These are phyloP conservation scores for Claviceps monticola DNA, from an alignment of 2,329 filamentous ascomycete genomes.

Conservation along the genomic window DNA sequence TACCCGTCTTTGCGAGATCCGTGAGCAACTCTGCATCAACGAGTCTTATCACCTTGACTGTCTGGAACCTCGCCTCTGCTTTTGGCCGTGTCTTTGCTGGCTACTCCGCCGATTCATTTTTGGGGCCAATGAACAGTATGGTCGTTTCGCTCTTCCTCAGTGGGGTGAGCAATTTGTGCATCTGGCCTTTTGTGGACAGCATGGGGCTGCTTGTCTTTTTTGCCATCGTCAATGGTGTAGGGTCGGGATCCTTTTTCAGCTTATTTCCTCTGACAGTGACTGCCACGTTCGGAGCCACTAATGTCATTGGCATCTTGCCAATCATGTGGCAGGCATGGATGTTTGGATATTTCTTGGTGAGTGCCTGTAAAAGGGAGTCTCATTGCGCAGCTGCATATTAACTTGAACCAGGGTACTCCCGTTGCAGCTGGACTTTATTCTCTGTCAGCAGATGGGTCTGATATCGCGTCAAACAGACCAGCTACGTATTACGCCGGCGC, in stretches of 20 bases:
- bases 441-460: constrained; percentile 7
- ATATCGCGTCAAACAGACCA: constrained; percentile 11
- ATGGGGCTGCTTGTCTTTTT: constrained; percentile 12
- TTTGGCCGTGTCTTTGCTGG: constrained; percentile 14
- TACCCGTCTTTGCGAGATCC: constrained; percentile 14
- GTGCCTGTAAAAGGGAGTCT: background rate
- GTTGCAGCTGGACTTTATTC: constrained; percentile 15
- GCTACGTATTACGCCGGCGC: constrained; percentile 16
- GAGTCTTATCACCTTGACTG: constrained; percentile 11
- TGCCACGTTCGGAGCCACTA: constrained; percentile 11
- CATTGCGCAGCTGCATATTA: background rate
- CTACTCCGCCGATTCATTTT: constrained; percentile 12
- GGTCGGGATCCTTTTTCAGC: constrained; percentile 17
- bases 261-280: constrained; percentile 13
- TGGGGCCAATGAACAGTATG: constrained; percentile 15
- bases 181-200: constrained; percentile 15
- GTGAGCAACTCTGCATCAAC: constrained; percentile 11
- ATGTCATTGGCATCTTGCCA: constrained; percentile 14
- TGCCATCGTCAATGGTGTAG: constrained; percentile 15
- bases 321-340: constrained; percentile 16
- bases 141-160: constrained; percentile 13
- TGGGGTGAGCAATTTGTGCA: constrained; percentile 11
- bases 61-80: constrained; percentile 16
- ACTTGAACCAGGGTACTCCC: constrained; percentile 12
- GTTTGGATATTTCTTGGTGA: constrained; percentile 16